These are phyloP conservation scores for Exophiala lecanii-corni DNA, from an alignment of 2,329 filamentous ascomycete genomes.

Conservation along the genomic window DNA sequence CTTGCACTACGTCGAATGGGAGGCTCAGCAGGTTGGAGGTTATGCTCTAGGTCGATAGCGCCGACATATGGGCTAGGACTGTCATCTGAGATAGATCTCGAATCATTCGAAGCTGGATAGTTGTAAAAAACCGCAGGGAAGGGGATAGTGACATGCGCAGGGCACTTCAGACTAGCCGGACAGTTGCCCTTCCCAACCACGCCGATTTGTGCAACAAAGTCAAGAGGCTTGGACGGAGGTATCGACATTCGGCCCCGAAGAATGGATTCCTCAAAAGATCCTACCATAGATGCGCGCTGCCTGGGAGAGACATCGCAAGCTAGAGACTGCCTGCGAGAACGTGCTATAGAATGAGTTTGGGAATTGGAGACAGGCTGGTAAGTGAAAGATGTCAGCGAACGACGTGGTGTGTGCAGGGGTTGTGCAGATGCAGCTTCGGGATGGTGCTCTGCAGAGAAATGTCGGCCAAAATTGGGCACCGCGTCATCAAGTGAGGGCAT, in stretches of 20 bases:
- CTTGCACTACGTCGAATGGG: constrained; percentile 30
- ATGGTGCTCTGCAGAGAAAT: constrained; percentile 36
- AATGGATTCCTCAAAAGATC: constrained; percentile 96
- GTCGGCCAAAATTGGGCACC: constrained; percentile 38
- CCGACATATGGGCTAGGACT: constrained; percentile 95
- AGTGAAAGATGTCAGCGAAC: constrained; percentile 63
- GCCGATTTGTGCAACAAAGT: constrained; percentile 93
- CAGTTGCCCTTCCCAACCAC: constrained; percentile 86
- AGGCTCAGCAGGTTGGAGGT: constrained; percentile 52
- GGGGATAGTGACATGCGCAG: constrained; percentile 80
- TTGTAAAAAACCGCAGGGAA: constrained; percentile 97
- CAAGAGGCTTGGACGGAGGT: constrained; percentile 82
- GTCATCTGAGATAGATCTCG: constrained; percentile 64
- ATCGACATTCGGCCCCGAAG: constrained; percentile 94
- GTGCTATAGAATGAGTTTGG: constrained; percentile 48
- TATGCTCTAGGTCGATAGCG: constrained; percentile 83
- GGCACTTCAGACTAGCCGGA: constrained; percentile 78
- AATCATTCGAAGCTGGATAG: constrained; percentile 66
- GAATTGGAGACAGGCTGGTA: constrained; percentile 45
- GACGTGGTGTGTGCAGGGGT: constrained; percentile 62
- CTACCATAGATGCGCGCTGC: constrained; percentile 91
- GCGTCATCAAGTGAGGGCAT: constrained; percentile 33
- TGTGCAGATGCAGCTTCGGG: constrained; percentile 50
- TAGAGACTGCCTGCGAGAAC: constrained; percentile 63
- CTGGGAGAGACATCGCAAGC: constrained; percentile 70